Conservation (phyloP, 2,329 filamentous ascomycete species). For the Colletotrichum sp. region DNA sequence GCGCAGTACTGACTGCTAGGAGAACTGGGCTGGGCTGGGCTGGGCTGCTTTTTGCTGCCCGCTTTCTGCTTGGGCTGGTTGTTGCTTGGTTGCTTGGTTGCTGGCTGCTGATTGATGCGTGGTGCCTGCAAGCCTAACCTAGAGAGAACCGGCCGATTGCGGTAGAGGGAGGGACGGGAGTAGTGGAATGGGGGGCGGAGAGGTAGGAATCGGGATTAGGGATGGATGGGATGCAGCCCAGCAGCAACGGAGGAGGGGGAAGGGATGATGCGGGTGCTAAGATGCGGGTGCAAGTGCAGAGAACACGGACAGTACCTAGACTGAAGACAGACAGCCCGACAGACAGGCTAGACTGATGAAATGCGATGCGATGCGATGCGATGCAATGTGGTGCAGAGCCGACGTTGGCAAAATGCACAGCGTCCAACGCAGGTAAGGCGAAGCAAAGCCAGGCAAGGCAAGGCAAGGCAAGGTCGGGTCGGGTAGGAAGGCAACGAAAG, state of each 20-base stretch:
- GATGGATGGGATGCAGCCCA: neutral
- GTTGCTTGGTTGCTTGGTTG: neutral
- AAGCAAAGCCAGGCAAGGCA: neutral
- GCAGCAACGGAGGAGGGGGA: neutral
- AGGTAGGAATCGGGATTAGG: neutral
- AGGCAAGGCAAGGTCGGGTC: neutral
- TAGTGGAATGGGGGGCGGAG: constrained; percentile 1
- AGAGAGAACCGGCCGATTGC: neutral
- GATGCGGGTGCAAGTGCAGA: neutral
- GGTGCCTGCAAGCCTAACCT: neutral
- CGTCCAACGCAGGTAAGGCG: neutral
- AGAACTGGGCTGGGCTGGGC: neutral
- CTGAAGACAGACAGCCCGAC: neutral
- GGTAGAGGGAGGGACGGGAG: constrained; percentile 6
- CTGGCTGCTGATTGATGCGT: neutral
- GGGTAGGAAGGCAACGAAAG: neutral
- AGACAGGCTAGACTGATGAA: neutral
- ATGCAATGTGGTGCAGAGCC: neutral
- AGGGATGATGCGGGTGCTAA: neutral
- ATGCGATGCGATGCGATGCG: neutral
- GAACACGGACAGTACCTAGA: neutral
- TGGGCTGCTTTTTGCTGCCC: neutral
- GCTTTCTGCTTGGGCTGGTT: neutral
- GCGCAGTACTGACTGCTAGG: neutral
- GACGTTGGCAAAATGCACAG: neutral